phyloP scores from a whole-genome alignment of 371 early-diverging fungal genomes.

The Fennellomyces sp. region DNA sequence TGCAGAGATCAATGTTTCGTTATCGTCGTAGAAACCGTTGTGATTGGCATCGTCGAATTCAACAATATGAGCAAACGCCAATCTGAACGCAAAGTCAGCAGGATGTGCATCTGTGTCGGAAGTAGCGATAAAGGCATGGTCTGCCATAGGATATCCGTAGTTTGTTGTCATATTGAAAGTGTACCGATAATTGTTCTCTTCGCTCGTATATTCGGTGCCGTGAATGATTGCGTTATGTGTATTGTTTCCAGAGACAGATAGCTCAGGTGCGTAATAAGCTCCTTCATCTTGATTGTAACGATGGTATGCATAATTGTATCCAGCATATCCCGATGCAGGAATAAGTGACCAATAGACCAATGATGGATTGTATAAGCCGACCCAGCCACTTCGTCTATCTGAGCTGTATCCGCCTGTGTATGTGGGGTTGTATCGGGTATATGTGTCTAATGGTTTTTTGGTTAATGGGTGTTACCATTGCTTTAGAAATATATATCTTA shows the following conservation, averaged over 20 bases:
- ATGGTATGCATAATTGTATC: conserved; percentile 37
- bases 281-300: conserved; percentile 44
- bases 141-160: conserved; percentile 33
- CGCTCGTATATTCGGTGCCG: conserved; percentile 38
- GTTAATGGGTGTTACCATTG: not conserved
- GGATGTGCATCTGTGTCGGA: conserved; percentile 36
- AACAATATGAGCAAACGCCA: conserved; percentile 34
- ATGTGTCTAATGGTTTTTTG: conserved; percentile 18
- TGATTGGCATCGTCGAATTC: conserved; percentile 50
- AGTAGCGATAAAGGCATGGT: conserved; percentile 41
- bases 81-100: conserved; percentile 44
- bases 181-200: conserved; percentile 35
- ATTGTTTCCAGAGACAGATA: conserved; percentile 25
- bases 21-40: conserved; percentile 45
- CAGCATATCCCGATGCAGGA: conserved; percentile 37
- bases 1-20: conserved; percentile 29
- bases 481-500: conserved; percentile 8
- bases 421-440: conserved; percentile 38
- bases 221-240: conserved; percentile 35
- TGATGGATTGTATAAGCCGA: conserved; percentile 40
- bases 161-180: conserved; percentile 37
- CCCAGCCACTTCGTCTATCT: conserved; percentile 32
- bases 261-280: conserved; percentile 48
- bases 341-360: conserved; percentile 39
- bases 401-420: conserved; percentile 41